Conservation (phyloP, 2,329 filamentous ascomycete species). For the Talaromyces sp. region DNA sequence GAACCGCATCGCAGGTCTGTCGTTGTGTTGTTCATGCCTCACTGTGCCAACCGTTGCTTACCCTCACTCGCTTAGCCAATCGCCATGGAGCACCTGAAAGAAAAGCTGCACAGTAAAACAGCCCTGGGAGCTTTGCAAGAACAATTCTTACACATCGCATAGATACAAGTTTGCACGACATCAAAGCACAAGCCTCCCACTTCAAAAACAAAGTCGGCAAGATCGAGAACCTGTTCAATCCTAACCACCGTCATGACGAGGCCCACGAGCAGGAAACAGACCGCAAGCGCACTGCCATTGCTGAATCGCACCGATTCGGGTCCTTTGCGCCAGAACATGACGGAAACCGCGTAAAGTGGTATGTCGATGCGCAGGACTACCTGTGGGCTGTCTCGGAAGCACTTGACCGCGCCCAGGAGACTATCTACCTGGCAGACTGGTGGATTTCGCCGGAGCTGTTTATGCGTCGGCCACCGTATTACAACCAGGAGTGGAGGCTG, state of each 20-base stretch:
- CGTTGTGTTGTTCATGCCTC: background rate
- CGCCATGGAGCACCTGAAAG: slow-evolving; percentile 9
- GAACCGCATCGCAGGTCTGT: background rate
- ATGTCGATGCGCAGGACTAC: slow-evolving; percentile 92
- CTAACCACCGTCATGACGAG: slow-evolving; percentile 83
- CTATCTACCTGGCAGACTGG: slow-evolving; percentile 68
- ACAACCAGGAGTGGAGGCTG: slow-evolving; percentile 65
- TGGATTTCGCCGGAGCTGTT: slow-evolving; percentile 49
- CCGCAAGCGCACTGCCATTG: slow-evolving; percentile 59
- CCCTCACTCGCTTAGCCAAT: background rate
- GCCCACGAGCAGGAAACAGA: slow-evolving; percentile 82
- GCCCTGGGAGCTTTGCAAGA: background rate
- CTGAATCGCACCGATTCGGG: slow-evolving; percentile 72
- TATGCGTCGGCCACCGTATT: slow-evolving; percentile 74
- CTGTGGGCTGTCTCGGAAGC: slow-evolving; percentile 79
- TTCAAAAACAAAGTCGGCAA: slow-evolving; percentile 61
- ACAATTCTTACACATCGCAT: background rate
- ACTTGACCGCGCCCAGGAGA: slow-evolving; percentile 76
- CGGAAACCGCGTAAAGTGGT: slow-evolving; percentile 90
- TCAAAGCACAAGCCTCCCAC: slow-evolving; percentile 23
- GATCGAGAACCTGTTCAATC: slow-evolving; percentile 66
- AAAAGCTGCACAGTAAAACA: slow-evolving; percentile 7
- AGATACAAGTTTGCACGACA: slow-evolving; percentile 8
- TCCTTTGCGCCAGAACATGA: slow-evolving; percentile 86
- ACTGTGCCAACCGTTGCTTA: background rate